Evolutionary conservation across 225 moss, liverwort and hornwort species (phyloP), one percentile per base, ranked within the genome.

Genomic region (Marchantia paleacea): DNA sequence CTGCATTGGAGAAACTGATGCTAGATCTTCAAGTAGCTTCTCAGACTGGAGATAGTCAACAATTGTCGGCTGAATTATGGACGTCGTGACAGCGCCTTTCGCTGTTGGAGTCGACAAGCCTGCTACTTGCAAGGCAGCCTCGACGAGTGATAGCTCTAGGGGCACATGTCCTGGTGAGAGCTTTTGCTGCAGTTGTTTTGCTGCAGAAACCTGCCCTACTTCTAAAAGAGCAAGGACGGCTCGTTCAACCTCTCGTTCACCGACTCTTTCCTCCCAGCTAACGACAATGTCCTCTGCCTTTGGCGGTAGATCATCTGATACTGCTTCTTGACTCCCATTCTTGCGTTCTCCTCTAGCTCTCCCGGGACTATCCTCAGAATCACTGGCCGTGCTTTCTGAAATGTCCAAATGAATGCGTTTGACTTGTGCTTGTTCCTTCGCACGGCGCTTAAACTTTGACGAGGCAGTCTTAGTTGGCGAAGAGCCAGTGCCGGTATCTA

Each of bases 171-270:
- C 75, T 63, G 88, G 89, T 60, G 97, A 86, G 55, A 99, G 86
- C 74, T 92, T 95, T 82, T 90, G 90, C 83, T 99, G 97, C 50
- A 99, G 80, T 18, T 94, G 93, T 79, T 90, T 94, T 54, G 97
- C 95, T 51, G 95, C 97, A 26, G 88, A 73, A 10, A 99, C 89
- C 81, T 99, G 97, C 52, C 97, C 97, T 58, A 95, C 97, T 91
- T 99, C 97, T 86, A 99, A 81, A 66, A 99, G 88, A 72, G 93
- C 92, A 68, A 99, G 89, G 28, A 99, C 95, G 60, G 95, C 95
- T 9, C 81, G 84, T 80, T 95, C 91, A 31, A 91, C 91, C 80
- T 95, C 90, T 77, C 85, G 83, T 81, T 95, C 91, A 26, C 91
- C 94, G 50, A 95, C 89, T 73, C 89, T 89, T 82, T 93, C 95